Conservation (phyloP, 2,329 filamentous ascomycete genomes). For the Pseudopithomyces chartarum region DNA sequence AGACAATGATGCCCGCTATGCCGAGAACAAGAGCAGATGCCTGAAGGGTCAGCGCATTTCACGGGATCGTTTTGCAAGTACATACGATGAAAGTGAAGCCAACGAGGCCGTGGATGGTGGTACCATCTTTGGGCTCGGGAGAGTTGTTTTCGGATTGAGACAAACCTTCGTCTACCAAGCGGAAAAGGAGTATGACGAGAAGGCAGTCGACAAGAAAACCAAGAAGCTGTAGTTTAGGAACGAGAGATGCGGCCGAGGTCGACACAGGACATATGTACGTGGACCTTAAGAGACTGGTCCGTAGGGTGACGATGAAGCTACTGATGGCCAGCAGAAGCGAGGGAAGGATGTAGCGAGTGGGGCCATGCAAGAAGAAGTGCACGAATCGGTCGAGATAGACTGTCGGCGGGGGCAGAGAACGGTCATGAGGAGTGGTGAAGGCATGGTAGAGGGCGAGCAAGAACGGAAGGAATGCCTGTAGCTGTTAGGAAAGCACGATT, state of each 20-base stretch:
- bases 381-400: slow-evolving; percentile 31
- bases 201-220: slow-evolving; percentile 36
- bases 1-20: slow-evolving; percentile 34
- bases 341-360: slow-evolving; percentile 40
- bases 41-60: slow-evolving; percentile 26
- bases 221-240: slow-evolving; percentile 37
- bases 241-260: slow-evolving; percentile 26
- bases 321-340: slow-evolving; percentile 35
- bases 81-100: slow-evolving; percentile 37
- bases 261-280: slow-evolving; percentile 40
- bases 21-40: slow-evolving; percentile 36
- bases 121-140: slow-evolving; percentile 31
- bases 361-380: slow-evolving; percentile 31
- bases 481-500: slow-evolving; percentile 12
- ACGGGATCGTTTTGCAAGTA: background rate
- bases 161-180: slow-evolving; percentile 33
- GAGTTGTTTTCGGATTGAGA: slow-evolving; percentile 28
- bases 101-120: slow-evolving; percentile 31
- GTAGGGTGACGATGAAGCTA: slow-evolving; percentile 35
- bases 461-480: slow-evolving; percentile 37
- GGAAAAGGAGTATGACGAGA: slow-evolving; percentile 29
- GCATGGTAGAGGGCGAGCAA: slow-evolving; percentile 47
- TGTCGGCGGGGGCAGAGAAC: slow-evolving; percentile 28
- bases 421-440: slow-evolving; percentile 41
- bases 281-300: slow-evolving; percentile 34